A percentile compares a stretch with the other conserved stretches of the same genome.
phyloP scores from a whole-genome alignment of 129 eudicot genomes.

The Lonicera japonica region DNA sequence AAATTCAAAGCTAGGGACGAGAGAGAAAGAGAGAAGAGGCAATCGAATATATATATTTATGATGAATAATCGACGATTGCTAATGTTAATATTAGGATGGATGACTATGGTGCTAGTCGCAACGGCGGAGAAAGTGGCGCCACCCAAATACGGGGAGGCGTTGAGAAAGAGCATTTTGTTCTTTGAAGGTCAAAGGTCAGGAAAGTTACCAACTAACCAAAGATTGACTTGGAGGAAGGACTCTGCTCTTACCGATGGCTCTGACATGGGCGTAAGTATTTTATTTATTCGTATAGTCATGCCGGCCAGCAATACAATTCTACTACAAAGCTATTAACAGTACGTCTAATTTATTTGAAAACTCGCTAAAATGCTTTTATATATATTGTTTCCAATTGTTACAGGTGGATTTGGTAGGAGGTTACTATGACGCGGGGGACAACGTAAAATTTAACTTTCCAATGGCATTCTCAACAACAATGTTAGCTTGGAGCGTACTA shows the following conservation, averaged over 20 bases:
- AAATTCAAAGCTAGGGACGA: too few relatives aligned
- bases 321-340: too few relatives aligned
- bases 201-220: conserved; percentile 29
- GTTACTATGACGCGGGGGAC: conserved; percentile 38
- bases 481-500: conserved; percentile 27
- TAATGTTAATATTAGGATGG: not conserved
- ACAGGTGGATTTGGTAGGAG: conserved; percentile 30
- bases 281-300: too few relatives aligned
- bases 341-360: too few relatives aligned
- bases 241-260: conserved; percentile 32
- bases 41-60: too few relatives aligned
- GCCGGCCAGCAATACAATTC: not conserved
- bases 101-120: not conserved
- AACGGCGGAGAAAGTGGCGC: not conserved
- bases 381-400: too few relatives aligned
- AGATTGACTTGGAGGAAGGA: conserved; percentile 38
- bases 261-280: conserved; percentile 26
- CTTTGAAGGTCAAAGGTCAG: conserved; percentile 50
- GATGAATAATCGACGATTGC: not conserved
- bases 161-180: conserved; percentile 31
- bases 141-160: conserved; percentile 29
- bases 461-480: conserved; percentile 33
- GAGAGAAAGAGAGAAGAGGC: not conserved
- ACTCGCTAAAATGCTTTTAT: too few relatives aligned
- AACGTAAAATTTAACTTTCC: conserved; percentile 32